phyloP scores from a whole-genome alignment of 2,329 filamentous ascomycete species.

The Phaeosphaeria sp. region DNA sequence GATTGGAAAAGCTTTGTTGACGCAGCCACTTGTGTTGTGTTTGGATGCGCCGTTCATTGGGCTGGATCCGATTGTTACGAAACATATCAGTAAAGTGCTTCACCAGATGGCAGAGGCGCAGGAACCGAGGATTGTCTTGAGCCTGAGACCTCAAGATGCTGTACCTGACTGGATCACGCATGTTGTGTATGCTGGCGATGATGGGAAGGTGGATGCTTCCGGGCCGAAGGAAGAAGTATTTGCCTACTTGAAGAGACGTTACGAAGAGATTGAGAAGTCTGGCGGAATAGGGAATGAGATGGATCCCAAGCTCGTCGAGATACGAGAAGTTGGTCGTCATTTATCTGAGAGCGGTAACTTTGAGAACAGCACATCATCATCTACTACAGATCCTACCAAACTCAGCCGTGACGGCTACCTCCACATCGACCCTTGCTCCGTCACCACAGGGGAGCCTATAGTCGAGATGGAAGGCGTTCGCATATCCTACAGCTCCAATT shows the following conservation, averaged over 20 bases:
- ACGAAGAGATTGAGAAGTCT: constrained; percentile 29
- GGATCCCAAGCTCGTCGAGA: constrained; percentile 28
- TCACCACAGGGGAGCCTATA: constrained; percentile 66
- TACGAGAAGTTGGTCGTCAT: constrained; percentile 37
- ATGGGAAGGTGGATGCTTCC: constrained; percentile 69
- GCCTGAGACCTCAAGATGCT: constrained; percentile 82
- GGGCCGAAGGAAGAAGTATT: constrained; percentile 71
- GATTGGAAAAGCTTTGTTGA: constrained; percentile 85
- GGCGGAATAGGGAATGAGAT: constrained; percentile 9
- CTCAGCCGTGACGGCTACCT: constrained; percentile 43
- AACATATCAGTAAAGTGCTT: constrained; percentile 74
- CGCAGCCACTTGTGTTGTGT: constrained; percentile 78
- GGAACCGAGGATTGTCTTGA: constrained; percentile 76
- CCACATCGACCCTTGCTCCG: constrained; percentile 23
- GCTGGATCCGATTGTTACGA: constrained; percentile 82
- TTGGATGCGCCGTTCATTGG: constrained; percentile 86
- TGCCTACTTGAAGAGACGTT: constrained; percentile 45
- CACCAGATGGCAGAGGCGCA: constrained; percentile 69
- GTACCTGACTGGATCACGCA: constrained; percentile 92
- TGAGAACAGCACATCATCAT: constrained; percentile 12
- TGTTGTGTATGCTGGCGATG: constrained; percentile 72
- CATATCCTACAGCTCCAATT: constrained; percentile 79
- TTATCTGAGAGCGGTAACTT: constrained; percentile 37
- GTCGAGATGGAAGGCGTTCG: constrained; percentile 87
- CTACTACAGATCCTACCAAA: background rate